Percentiles rank a stretch among this genome's conserved stretches.
Evolutionary conservation across 2,329 filamentous ascomycete species (phyloP).

Genomic region (Stemphylium lycopersici): DNA sequence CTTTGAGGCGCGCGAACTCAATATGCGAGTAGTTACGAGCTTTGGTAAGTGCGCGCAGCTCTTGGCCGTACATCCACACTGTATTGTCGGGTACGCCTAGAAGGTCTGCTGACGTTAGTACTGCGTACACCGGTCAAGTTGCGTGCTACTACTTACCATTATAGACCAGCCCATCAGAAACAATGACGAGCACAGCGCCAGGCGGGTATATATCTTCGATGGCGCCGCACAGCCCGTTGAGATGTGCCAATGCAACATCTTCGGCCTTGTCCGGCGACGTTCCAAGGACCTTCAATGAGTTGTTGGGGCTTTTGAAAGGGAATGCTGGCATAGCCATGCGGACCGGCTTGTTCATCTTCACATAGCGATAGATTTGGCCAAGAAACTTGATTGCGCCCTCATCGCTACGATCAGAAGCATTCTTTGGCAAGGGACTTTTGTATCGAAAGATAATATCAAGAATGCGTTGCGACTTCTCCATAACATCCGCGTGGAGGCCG

Average conservation of each 20-base stretch:
- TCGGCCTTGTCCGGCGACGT: conserved; percentile 51
- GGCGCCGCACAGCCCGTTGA: conserved; percentile 50
- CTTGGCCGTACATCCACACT: conserved; percentile 47
- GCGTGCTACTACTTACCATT: conserved; percentile 31
- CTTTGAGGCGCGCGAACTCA: conserved; percentile 23
- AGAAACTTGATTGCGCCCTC: conserved; percentile 21
- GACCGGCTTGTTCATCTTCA: not conserved
- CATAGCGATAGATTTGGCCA: conserved; percentile 13
- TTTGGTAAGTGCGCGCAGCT: conserved; percentile 16
- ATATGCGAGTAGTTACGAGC: conserved; percentile 20
- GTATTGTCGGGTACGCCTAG: conserved; percentile 50
- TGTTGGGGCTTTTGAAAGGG: conserved; percentile 67
- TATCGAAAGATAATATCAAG: conserved; percentile 20
- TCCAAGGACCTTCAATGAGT: conserved; percentile 59
- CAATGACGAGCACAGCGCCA: conserved; percentile 49
- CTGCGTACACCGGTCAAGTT: not conserved
- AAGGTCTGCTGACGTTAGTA: conserved; percentile 38
- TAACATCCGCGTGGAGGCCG: not conserved
- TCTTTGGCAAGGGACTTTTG: conserved; percentile 16
- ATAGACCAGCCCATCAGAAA: conserved; percentile 52
- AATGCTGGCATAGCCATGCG: conserved; percentile 58
- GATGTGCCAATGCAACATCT: conserved; percentile 49
- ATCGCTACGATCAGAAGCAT: conserved; percentile 15
- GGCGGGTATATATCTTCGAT: conserved; percentile 48
- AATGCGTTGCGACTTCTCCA: conserved; percentile 12